A percentile compares a stretch with the other conserved stretches of the same genome.
Conservation (phyloP, 257 asterid species). For the Fraxinus pennsylvanica region DNA sequence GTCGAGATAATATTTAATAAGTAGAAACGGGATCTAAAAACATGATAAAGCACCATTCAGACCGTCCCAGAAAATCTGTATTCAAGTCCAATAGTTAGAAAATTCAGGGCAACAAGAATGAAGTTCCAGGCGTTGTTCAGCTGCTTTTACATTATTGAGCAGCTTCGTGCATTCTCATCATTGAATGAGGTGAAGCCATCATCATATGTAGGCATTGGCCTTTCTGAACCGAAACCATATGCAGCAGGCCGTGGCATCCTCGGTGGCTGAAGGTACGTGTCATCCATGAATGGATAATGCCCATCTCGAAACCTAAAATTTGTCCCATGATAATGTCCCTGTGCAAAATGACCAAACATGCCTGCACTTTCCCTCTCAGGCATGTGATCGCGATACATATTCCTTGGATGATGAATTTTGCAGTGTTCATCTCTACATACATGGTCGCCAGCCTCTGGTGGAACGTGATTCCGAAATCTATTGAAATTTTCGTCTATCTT, state of each 20-base stretch:
- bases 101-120: not conserved
- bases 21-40: not conserved
- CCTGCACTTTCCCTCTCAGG: not conserved
- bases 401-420: slow-evolving; percentile 26
- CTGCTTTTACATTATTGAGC: slow-evolving; percentile 13
- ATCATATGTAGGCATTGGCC: not conserved
- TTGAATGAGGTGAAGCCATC: slow-evolving; percentile 3
- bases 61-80: not conserved
- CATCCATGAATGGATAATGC: slow-evolving; percentile 11
- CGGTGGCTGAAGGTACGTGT: not conserved
- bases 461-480: slow-evolving; percentile 21
- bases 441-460: slow-evolving; percentile 14
- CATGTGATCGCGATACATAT: slow-evolving; percentile 1
- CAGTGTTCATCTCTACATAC: slow-evolving; percentile 28
- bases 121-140: not conserved
- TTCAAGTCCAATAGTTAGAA: not conserved
- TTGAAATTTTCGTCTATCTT: not conserved
- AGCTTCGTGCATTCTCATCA: slow-evolving; percentile 18
- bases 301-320: not conserved
- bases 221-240: slow-evolving; percentile 2
- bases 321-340: not conserved
- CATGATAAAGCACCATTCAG: not conserved
- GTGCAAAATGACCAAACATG: not conserved
- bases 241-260: not conserved
- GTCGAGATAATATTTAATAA: not conserved